Evolutionary conservation across 163 green algal genomes (phyloP).

Genomic region (Scenedesmus sp.): DNA sequence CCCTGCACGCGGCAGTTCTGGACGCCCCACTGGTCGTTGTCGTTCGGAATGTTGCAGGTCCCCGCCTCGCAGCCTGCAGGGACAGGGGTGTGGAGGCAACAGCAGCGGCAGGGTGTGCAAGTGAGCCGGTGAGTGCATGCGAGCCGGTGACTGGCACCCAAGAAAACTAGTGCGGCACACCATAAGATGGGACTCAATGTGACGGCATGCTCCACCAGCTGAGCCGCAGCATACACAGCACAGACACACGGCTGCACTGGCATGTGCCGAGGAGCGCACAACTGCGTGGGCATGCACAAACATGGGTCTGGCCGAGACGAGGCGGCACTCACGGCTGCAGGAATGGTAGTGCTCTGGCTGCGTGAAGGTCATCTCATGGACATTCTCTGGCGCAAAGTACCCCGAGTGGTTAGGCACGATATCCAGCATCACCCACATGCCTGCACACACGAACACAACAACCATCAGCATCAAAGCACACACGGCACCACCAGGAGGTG

Average conservation of each 20-base stretch:
- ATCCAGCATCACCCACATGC: slow-evolving; percentile 54
- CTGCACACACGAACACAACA: not conserved
- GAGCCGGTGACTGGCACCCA: no score
- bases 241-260: no score
- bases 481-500: not conserved
- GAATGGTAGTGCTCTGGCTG: slow-evolving; percentile 43
- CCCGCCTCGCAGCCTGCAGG: slow-evolving; percentile 30
- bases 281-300: no score
- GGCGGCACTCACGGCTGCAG: slow-evolving; percentile 17
- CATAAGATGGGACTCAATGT: no score
- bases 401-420: slow-evolving; percentile 53
- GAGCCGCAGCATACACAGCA: no score
- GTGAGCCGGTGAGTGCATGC: no score
- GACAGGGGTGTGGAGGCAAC: not conserved
- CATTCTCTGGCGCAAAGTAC: slow-evolving; percentile 24
- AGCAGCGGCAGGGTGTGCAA: not conserved
- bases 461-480: not conserved
- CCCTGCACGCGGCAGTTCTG: slow-evolving; percentile 45
- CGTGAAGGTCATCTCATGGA: slow-evolving; percentile 46
- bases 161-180: no score
- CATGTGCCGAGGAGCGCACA: no score
- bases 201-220: no score
- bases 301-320: no score
- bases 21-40: not conserved
- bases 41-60: slow-evolving; percentile 39